phyloP scores from a whole-genome alignment of 352 stramenopile species.

The Pythium rishiriense region DNA sequence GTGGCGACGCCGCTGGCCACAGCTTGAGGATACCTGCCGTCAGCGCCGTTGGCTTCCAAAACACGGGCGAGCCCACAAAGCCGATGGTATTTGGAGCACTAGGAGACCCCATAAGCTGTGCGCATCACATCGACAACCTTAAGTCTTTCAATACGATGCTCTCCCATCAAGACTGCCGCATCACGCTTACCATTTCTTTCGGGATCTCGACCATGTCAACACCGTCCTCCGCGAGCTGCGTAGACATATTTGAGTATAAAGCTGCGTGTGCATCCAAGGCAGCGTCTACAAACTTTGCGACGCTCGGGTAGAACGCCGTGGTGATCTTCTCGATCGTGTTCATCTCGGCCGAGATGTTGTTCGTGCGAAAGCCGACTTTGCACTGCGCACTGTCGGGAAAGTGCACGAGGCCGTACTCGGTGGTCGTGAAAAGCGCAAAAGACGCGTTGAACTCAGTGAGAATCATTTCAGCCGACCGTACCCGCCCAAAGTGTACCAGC shows the following conservation, averaged over 20 bases:
- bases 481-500: constrained; percentile 25
- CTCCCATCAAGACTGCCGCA: too few species aligned
- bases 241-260: constrained; percentile 25
- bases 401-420: constrained; percentile 36
- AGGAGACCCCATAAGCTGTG: constrained; percentile 27
- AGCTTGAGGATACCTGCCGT: constrained; percentile 29
- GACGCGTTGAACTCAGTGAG: constrained; percentile 32
- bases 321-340: constrained; percentile 36
- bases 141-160: too few species aligned
- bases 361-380: constrained; percentile 30
- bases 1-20: constrained; percentile 17
- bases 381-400: constrained; percentile 35
- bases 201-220: constrained; percentile 26
- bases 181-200: constrained; percentile 18
- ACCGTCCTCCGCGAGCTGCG: constrained; percentile 9
- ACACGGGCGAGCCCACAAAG: constrained; percentile 30
- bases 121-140: too few species aligned
- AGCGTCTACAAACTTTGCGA: constrained; percentile 20
- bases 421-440: constrained; percentile 28
- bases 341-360: constrained; percentile 29
- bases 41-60: constrained; percentile 32
- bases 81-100: constrained; percentile 14
- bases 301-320: constrained; percentile 29
- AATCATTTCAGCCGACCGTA: constrained; percentile 23
- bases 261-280: constrained; percentile 22